These are phyloP conservation scores for Priceomyces melissophilus DNA, from an alignment of 805 yeast species.

Conservation along the genomic window DNA sequence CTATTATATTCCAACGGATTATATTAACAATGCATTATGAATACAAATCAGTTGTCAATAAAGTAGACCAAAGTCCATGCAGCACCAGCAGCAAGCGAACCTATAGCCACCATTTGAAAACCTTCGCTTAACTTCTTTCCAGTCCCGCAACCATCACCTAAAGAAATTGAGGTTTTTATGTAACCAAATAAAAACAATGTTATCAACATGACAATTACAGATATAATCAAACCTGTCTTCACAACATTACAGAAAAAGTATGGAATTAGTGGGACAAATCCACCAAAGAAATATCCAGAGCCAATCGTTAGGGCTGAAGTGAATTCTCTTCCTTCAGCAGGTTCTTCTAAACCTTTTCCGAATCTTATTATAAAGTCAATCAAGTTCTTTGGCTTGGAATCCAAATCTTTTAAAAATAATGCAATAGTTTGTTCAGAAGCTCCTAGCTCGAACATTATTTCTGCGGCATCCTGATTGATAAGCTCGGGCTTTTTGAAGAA, in stretches of 20 bases:
- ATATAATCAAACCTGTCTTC: conserved; percentile 67
- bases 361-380: conserved; percentile 82
- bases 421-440: conserved; percentile 70
- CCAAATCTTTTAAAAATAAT: conserved; percentile 73
- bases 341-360: conserved; percentile 93
- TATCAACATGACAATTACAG: conserved; percentile 77
- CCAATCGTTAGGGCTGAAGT: conserved; percentile 91
- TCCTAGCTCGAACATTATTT: conserved; percentile 72
- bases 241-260: conserved; percentile 82
- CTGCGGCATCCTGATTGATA: conserved; percentile 76
- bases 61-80: conserved; percentile 90
- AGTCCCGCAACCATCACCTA: conserved; percentile 71
- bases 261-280: conserved; percentile 86
- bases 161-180: conserved; percentile 76
- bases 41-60: conserved; percentile 41
- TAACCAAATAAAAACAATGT: conserved; percentile 88
- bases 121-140: conserved; percentile 71
- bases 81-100: conserved; percentile 96
- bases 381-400: conserved; percentile 71
- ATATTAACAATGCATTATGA: too few species aligned
- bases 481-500: conserved; percentile 63
- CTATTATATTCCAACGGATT: too few species aligned
- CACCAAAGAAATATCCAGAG: conserved; percentile 83
- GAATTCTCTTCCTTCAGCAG: conserved; percentile 86
- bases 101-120: conserved; percentile 86